Evolutionary conservation across 345 rosid genomes (phyloP).

Genomic region (Dimocarpus longan): DNA sequence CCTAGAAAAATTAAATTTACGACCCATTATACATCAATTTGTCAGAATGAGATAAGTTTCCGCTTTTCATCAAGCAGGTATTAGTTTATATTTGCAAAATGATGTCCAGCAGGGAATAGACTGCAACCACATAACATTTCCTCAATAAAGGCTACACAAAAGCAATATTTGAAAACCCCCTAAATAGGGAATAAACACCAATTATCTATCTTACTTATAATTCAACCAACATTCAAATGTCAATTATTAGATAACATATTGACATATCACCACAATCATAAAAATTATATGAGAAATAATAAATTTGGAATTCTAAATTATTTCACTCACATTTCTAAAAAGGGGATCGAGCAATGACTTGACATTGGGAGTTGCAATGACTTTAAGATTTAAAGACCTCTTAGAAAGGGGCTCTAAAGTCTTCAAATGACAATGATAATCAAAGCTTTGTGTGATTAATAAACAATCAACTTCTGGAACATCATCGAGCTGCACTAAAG

Average conservation of each 20-base stretch:
- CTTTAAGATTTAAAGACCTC: constrained; percentile 39
- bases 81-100: neutral
- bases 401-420: constrained; percentile 71
- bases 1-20: neutral
- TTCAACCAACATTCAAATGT: too few species aligned
- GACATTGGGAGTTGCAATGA: too few species aligned
- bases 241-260: too few species aligned
- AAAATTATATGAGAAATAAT: too few species aligned
- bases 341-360: too few species aligned
- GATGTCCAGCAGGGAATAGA: neutral
- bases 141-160: neutral
- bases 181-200: too few species aligned
- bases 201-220: too few species aligned
- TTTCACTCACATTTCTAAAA: too few species aligned
- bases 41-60: neutral
- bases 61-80: neutral
- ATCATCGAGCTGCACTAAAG: constrained; percentile 70
- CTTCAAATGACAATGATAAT: constrained; percentile 91
- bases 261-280: too few species aligned
- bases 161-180: too few species aligned
- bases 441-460: constrained; percentile 90
- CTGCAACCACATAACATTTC: neutral
- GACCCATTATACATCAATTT: neutral
- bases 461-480: constrained; percentile 74
- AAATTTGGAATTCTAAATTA: too few species aligned